Percentiles rank a stretch among this genome's conserved stretches.
Evolutionary conservation across 495 filamentous ascomycete genomes (phyloP).

Genomic region (Melanomma pulvis-pyrius): DNA sequence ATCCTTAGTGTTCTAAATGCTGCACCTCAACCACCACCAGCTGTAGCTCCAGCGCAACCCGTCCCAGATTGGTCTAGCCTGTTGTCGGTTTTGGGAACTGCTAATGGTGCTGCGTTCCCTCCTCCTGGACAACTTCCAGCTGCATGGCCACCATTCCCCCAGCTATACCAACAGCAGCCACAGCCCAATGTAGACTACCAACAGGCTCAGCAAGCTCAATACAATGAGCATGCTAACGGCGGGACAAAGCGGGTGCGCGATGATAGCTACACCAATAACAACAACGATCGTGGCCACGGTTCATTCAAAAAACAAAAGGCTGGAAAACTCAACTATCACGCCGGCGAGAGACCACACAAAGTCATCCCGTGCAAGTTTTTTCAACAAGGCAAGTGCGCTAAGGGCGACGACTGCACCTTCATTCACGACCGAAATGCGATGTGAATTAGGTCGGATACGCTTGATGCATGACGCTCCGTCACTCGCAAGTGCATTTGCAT

Average conservation of each 20-base stretch:
- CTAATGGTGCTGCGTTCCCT: neutral
- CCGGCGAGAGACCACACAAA: conserved; percentile 33
- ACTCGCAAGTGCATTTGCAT: neutral
- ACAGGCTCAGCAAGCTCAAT: conserved; percentile 8
- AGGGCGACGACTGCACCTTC: conserved; percentile 85
- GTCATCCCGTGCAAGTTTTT: conserved; percentile 72
- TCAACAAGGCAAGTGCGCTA: conserved; percentile 75
- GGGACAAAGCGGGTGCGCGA: conserved; percentile 17
- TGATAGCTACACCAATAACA: conserved; percentile 3
- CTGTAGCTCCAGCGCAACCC: neutral
- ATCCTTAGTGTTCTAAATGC: conserved; percentile 21
- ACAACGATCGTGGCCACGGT: conserved; percentile 17
- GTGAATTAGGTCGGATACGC: neutral
- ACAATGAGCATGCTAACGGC: conserved; percentile 9
- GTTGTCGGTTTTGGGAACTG: neutral
- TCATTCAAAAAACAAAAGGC: conserved; percentile 31
- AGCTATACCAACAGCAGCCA: conserved; percentile 10
- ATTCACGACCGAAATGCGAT: conserved; percentile 58
- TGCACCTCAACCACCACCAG: conserved; percentile 4
- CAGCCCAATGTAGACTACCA: neutral
- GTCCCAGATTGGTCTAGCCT: neutral
- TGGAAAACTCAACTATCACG: conserved; percentile 12
- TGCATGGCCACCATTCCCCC: conserved; percentile 7
- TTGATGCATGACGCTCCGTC: neutral
- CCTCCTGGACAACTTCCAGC: neutral